Percentiles rank a stretch among this genome's conserved stretches.
Conservation (phyloP, 768 basidiomycete species). For the Pisolithus albus region DNA sequence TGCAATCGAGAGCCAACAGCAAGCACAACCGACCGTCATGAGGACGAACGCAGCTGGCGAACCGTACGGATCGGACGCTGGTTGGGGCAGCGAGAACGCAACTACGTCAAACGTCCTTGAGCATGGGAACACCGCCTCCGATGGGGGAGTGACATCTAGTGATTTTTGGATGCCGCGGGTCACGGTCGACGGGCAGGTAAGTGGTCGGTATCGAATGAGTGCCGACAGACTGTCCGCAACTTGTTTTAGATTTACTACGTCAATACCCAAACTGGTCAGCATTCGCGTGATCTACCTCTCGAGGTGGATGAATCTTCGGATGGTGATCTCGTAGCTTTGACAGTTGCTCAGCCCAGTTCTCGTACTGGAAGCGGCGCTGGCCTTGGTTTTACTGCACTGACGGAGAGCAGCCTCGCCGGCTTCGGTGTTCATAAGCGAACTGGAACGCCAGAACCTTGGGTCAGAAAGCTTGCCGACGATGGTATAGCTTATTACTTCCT, state of each 20-base stretch:
- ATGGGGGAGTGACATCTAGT: slow-evolving; percentile 38
- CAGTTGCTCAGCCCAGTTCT: slow-evolving; percentile 47
- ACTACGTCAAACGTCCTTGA: slow-evolving; percentile 36
- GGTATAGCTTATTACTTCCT: slow-evolving; percentile 74
- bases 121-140: slow-evolving; percentile 21
- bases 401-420: slow-evolving; percentile 38
- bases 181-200: slow-evolving; percentile 74
- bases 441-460: slow-evolving; percentile 77
- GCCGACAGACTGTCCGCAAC: neutral
- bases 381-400: slow-evolving; percentile 37
- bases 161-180: slow-evolving; percentile 93
- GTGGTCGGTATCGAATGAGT: slow-evolving; percentile 19
- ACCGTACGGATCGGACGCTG: slow-evolving; percentile 33
- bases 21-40: slow-evolving; percentile 10
- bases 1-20: slow-evolving; percentile 10
- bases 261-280: slow-evolving; percentile 82
- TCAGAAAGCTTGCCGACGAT: slow-evolving; percentile 72
- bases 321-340: slow-evolving; percentile 53
- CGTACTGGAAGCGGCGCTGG: slow-evolving; percentile 50
- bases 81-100: slow-evolving; percentile 35
- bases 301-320: slow-evolving; percentile 64
- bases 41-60: slow-evolving; percentile 16
- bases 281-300: slow-evolving; percentile 75
- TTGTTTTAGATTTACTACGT: slow-evolving; percentile 82
- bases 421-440: slow-evolving; percentile 56